Conservation (phyloP, 23 red algal species). For the Gracilaria caudata region DNA sequence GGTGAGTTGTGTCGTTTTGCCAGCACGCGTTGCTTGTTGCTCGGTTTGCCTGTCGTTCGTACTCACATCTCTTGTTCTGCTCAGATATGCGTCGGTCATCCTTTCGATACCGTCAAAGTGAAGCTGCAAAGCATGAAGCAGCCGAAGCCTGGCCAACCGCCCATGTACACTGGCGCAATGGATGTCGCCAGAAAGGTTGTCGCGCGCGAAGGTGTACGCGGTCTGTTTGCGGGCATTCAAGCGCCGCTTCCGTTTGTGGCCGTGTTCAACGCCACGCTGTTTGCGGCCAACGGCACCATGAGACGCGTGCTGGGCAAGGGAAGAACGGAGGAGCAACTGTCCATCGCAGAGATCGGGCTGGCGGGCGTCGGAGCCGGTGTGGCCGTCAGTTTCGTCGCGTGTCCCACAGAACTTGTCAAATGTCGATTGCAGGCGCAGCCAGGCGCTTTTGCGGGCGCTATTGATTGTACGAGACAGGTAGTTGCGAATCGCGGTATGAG, state of each 20-base stretch:
- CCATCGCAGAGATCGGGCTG: slow-evolving; percentile 47
- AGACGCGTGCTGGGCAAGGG: slow-evolving; percentile 63
- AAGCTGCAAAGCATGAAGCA: slow-evolving; percentile 80
- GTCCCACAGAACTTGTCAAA: slow-evolving; percentile 90
- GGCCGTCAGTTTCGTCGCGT: slow-evolving; percentile 77
- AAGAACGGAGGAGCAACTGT: slow-evolving; percentile 55
- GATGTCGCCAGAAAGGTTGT: slow-evolving; percentile 73
- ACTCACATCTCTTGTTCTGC: neutral
- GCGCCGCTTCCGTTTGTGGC: slow-evolving; percentile 85
- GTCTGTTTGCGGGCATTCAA: slow-evolving; percentile 80
- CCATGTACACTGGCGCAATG: slow-evolving; percentile 55
- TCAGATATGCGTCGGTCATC: slow-evolving; percentile 76
- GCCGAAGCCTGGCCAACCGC: slow-evolving; percentile 44
- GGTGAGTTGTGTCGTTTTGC: neutral
- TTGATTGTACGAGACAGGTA: slow-evolving; percentile 80
- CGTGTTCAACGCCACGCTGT: slow-evolving; percentile 87
- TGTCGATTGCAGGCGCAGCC: slow-evolving; percentile 81
- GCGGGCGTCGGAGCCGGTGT: slow-evolving; percentile 77
- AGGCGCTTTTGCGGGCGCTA: slow-evolving; percentile 65
- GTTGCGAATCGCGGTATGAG: slow-evolving; percentile 55
- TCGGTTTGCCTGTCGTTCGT: neutral
- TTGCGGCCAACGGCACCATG: slow-evolving; percentile 80
- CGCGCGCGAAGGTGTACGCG: slow-evolving; percentile 49
- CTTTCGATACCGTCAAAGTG: slow-evolving; percentile 91
- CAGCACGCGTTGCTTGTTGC: neutral